Base-by-base conservation (phyloP, 2,329 filamentous ascomycete genomes). In the Fusarium devonianum region DNA sequence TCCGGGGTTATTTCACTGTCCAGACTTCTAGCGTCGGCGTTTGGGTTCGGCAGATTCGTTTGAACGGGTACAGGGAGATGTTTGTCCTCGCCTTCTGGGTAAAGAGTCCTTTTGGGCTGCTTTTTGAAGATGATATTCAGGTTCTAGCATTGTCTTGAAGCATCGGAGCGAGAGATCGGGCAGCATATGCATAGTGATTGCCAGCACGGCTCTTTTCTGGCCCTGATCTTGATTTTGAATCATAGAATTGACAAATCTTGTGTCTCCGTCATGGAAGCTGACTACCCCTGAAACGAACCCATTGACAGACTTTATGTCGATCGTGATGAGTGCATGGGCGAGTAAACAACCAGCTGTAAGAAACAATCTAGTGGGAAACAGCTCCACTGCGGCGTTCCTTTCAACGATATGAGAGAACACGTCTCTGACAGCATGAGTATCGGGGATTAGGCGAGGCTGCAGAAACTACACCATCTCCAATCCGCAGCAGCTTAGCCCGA, bases 11-110 rank as follows among this genome's bases (percentile, higher is more conserved):
- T 64, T 62, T 62, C 42, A 22, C 51, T 49, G 32, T 56, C 56
- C 40, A 35, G 56, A 36, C 54, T 62, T 60, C 43, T 54, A 65
- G 62, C 63, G 63, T 66, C 55, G 63, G 63, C 58, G 63, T 65
- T 66, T 60, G 37, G 63, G 63, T 56, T 37, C 12, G 30, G 46
- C 29, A 51, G 47, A 57, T 39, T 48, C 34, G 36, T 44, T 58
- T 49, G 41, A 49, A 36, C 37, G 47, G 40, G 37, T 19, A 30
- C 29, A 36, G 44, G 25, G 21, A 41, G 35, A 37, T 40, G 39
- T 23, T 33, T 38, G 33, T 25, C 40, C 39, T 36, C 25, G 32
- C 34, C 44, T 59, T 51, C 41, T 58, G 47, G 34, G 41, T 46
- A 59, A 34, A 35, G 21, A 26, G 43, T 42, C 35, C 28, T 43